Evolutionary conservation across 106 monocot species (phyloP), one percentile per base, ranked within the genome.

Genomic region (Ottelia alismoides): DNA sequence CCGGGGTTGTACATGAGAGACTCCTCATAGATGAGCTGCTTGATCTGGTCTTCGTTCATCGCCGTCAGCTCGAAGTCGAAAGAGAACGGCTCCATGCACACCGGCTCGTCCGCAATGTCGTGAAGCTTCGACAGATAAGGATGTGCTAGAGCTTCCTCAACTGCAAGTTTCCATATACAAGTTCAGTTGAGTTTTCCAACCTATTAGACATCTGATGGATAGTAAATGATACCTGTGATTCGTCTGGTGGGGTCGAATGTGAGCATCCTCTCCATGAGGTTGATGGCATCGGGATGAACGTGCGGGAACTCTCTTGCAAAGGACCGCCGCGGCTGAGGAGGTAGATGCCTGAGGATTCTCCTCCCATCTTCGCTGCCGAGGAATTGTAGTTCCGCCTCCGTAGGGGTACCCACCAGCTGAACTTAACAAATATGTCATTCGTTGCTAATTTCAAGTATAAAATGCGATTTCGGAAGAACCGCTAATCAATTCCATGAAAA

Each of bases 71-170:
- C 96, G 40, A 98, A 98, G 24, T 98, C 85, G 25, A 98, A 98
- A 20, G 85, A 90, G 74, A 98, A 90, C 16, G 89, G 89, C 22
- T 82, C 82, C 47, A 49, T 65, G 66, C 96, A 98, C 22, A 75
- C 55, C 0, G 96, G 96, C 65, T 98, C 96, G 51, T 96, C 94
- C 3, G 75, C 88, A 25, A 66, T 67, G 50, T 96, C 88, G 62
- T 96, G 94, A 47, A 96, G 64, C 32, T 70, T 81, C 14, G 80
- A 80, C 22, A 96, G 68, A 60, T 96, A 96, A 29, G 88, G 94
- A 73, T 96, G 94, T 17, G 75, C 81, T 57, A 96, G 78, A 26
- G 94, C 84, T 49, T 88, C 81, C 58, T 96, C 88, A 53, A 96
- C 93, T 87, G 76, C 59, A 61, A n/a, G 32, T 63, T 3, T n/a